Evolutionary conservation across 495 filamentous ascomycete species (phyloP).

Genomic region (Aspergillus hancockii): DNA sequence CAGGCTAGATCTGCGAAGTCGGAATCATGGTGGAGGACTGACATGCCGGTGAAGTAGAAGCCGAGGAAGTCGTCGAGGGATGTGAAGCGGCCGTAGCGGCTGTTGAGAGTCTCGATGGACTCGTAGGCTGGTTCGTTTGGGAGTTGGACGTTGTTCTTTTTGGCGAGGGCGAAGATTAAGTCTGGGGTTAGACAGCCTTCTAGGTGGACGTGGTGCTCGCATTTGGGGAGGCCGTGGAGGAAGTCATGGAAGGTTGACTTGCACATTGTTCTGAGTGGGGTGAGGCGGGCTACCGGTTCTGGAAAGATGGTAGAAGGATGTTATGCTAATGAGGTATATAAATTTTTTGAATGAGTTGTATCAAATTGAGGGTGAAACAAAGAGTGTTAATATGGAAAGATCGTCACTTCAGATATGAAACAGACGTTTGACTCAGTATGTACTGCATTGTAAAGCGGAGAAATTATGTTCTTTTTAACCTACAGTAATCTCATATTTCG

Average conservation of each 20-base stretch:
- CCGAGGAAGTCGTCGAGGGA: constrained; percentile 76
- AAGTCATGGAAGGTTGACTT: constrained; percentile 53
- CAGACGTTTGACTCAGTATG: too few relatives aligned
- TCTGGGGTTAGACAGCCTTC: constrained; percentile 69
- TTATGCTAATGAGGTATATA: background rate
- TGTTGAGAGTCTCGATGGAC: constrained; percentile 56
- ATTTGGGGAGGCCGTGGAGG: constrained; percentile 70
- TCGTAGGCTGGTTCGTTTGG: constrained; percentile 61
- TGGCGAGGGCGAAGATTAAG: constrained; percentile 68
- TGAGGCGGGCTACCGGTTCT: background rate
- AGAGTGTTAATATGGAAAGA: too few relatives aligned
- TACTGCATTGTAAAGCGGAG: too few relatives aligned
- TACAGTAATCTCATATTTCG: too few relatives aligned
- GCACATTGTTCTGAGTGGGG: constrained; percentile 29
- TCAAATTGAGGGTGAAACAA: background rate
- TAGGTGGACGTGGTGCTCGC: constrained; percentile 78
- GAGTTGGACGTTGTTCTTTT: constrained; percentile 60
- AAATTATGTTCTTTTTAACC: too few relatives aligned
- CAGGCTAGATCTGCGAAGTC: constrained; percentile 78
- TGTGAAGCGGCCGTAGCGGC: constrained; percentile 63
- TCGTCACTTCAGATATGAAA: too few relatives aligned
- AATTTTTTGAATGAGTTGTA: background rate
- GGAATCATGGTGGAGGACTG: constrained; percentile 54
- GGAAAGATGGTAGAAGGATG: background rate
- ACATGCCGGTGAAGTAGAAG: constrained; percentile 79